These are phyloP conservation scores for Rutstroemia sydowiana DNA, from an alignment of 2,329 filamentous ascomycete genomes.

Conservation along the genomic window DNA sequence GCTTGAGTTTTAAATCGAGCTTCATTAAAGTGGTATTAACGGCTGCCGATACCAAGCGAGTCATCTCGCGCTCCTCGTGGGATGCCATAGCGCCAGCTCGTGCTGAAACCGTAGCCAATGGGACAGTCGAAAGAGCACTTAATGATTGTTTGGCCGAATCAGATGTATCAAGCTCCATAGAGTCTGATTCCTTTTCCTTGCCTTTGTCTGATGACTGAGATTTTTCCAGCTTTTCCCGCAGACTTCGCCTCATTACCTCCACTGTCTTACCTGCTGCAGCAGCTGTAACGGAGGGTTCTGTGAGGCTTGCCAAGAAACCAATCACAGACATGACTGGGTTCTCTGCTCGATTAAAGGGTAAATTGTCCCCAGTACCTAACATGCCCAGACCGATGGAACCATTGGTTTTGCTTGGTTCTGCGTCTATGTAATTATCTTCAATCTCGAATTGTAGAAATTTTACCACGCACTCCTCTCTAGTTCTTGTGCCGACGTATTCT, in stretches of 20 bases:
- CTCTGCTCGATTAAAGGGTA: conserved; percentile 87
- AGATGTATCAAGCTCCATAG: conserved; percentile 58
- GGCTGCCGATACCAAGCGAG: conserved; percentile 80
- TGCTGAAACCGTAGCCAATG: conserved; percentile 77
- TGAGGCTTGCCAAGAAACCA: conserved; percentile 84
- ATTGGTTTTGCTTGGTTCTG: conserved; percentile 47
- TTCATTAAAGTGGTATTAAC: conserved; percentile 95
- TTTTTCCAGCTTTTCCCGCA: conserved; percentile 72
- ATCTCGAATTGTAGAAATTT: conserved; percentile 96
- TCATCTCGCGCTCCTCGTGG: conserved; percentile 95
- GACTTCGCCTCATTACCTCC: conserved; percentile 72
- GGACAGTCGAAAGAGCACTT: conserved; percentile 62
- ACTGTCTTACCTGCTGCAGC: conserved; percentile 85
- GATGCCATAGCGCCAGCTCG: conserved; percentile 84
- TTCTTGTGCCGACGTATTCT: conserved; percentile 84
- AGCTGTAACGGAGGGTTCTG: conserved; percentile 82
- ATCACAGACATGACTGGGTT: conserved; percentile 97
- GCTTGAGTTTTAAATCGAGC: conserved; percentile 88
- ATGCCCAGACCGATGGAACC: conserved; percentile 51
- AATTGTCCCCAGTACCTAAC: conserved; percentile 67
- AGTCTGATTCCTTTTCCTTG: conserved; percentile 45
- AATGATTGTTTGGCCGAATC: conserved; percentile 42
- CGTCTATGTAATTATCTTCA: conserved; percentile 91
- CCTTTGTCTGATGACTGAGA: conserved; percentile 47
- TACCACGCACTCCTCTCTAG: conserved; percentile 90